Evolutionary conservation across 2,329 filamentous ascomycete genomes (phyloP).

Genomic region (Aureobasidium sp.): DNA sequence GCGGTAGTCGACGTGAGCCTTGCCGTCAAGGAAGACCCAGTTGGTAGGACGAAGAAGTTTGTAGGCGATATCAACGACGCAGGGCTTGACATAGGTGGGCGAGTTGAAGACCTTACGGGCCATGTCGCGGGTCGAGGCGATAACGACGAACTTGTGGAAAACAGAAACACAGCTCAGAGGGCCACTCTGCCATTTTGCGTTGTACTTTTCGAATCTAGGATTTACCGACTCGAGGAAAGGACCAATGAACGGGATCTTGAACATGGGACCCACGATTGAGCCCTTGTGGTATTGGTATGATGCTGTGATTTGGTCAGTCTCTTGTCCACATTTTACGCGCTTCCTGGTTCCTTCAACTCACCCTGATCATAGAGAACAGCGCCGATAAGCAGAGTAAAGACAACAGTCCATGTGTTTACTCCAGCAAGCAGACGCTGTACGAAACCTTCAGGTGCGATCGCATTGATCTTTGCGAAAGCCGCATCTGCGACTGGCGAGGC

Average conservation of each 20-base stretch:
- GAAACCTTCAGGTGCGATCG: conserved; percentile 36
- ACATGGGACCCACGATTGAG: conserved; percentile 39
- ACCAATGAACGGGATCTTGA: conserved; percentile 58
- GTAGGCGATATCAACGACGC: conserved; percentile 87
- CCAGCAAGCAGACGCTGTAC: conserved; percentile 52
- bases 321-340: not conserved
- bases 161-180: conserved; percentile 94
- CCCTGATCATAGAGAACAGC: conserved; percentile 84
- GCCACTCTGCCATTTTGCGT: conserved; percentile 86
- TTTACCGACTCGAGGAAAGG: conserved; percentile 89
- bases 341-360: conserved; percentile 42
- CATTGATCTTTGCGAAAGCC: conserved; percentile 50
- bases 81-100: conserved; percentile 84
- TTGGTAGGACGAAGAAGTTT: conserved; percentile 89
- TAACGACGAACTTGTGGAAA: conserved; percentile 99
- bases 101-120: conserved; percentile 96
- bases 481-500: conserved; percentile 62
- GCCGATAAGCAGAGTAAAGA: conserved; percentile 62
- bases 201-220: conserved; percentile 85
- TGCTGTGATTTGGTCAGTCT: conserved; percentile 30
- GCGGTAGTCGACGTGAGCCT: conserved; percentile 90
- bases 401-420: conserved; percentile 57
- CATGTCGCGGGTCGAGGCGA: conserved; percentile 90
- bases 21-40: conserved; percentile 97
- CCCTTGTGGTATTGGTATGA: conserved; percentile 43